phyloP scores from a whole-genome alignment of 257 asterid species.

The Jacaranda mimosifolia region DNA sequence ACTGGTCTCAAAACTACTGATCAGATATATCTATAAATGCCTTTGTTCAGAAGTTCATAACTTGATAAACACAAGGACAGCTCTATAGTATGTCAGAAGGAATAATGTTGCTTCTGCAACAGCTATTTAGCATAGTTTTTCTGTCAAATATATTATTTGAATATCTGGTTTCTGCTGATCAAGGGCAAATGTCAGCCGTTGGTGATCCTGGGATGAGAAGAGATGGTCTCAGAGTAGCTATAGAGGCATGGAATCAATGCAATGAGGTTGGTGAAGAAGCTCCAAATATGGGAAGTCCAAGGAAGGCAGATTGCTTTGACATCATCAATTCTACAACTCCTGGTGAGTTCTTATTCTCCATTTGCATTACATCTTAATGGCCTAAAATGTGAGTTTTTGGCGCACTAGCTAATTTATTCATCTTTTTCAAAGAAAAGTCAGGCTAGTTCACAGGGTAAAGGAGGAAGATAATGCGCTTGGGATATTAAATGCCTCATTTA shows the following conservation, averaged over 20 bases:
- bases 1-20: not conserved
- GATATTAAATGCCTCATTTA: not conserved
- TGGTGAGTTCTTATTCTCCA: slow-evolving; percentile 31
- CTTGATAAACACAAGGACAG: too few species aligned
- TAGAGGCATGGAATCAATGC: slow-evolving; percentile 77
- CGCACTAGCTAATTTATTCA: not conserved
- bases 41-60: not conserved
- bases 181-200: slow-evolving; percentile 46
- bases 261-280: slow-evolving; percentile 68
- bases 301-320: slow-evolving; percentile 72
- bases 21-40: not conserved
- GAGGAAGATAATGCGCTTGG: slow-evolving; percentile 60
- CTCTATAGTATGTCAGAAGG: not conserved
- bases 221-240: slow-evolving; percentile 63
- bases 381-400: too few species aligned
- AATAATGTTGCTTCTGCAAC: slow-evolving; percentile 26
- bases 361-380: too few species aligned
- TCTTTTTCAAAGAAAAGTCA: slow-evolving; percentile 3
- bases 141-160: not conserved
- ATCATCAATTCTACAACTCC: slow-evolving; percentile 37
- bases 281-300: slow-evolving; percentile 70
- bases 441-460: slow-evolving; percentile 54
- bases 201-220: slow-evolving; percentile 79
- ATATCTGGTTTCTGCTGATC: not conserved
- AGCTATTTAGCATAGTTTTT: slow-evolving; percentile 8